Evolutionary conservation across 2,329 filamentous ascomycete genomes (phyloP), one percentile per base, ranked within the genome.

Genomic region (Claviceps cyperi): DNA sequence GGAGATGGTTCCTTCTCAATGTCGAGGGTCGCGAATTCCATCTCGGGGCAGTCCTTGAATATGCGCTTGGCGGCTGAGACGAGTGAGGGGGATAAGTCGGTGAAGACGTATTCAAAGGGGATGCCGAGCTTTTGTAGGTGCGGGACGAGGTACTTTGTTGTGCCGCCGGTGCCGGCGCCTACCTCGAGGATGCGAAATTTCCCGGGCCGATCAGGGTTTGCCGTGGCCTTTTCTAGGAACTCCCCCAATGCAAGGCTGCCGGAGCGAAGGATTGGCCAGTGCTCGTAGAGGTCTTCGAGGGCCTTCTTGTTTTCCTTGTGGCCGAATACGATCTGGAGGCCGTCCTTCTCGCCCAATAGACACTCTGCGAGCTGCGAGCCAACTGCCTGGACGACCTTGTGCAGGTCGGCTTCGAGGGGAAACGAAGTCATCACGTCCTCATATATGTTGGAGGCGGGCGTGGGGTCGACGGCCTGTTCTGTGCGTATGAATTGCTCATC

Each of bases 101-200:
- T 69, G 48, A 70, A 66, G 0, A 63, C 67, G 52, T 71, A 71
- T 41, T 61, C 56, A 22, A 67, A 57, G 0, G 60, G 56, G 0
- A 62, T 60, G 60, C 1, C 58, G 35, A 2, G 64, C 58, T 4
- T 69, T 48, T 47, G 58, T 2, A 70, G 56, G 1, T 59, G 21
- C 0, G 59, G 59, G 11, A 64, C 52, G 2, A 68, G 50, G 38
- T 48, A 46, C 32, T 52, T 55, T 2, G 66, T 69, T 0, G 68
- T 69, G 11, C 63, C 61, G 4, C 64, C 63, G 0, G 64, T 57
- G n/a, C 56, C 56, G 6, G 55, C 56, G 21, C 56, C 56, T 45
- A 57, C 52, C 22, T 57, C 56, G 3, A 69, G 54, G 28, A 45
- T 45, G 43, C 44, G 44, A 17, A 46, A 46, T 8, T 21, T 21